Base-by-base conservation (phyloP, 163 green algal genomes). In the Prototheca wickerhamii region DNA sequence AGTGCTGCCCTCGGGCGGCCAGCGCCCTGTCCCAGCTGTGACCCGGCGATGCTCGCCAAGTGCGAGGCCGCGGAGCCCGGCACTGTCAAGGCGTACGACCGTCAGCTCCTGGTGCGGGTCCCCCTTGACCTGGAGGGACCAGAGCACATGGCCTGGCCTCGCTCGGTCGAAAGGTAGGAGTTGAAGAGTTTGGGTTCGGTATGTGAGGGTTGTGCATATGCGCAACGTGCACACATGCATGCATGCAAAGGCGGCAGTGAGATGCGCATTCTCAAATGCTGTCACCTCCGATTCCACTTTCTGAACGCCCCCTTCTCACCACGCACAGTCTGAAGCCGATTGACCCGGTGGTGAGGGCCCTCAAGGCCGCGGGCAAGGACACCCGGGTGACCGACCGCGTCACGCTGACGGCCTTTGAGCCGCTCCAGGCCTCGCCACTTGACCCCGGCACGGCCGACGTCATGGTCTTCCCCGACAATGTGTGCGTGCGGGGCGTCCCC, bases 41-140 rank as follows among this genome's bases (percentile, higher is more conserved):
- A 69, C 43, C 63, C 63, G 1, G 63, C 63, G 6, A 30, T 69
- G 2, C 42, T 69, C 3, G 40, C 44, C 21, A 53, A 57, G 43
- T 69, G 63, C 31, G 44, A 52, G 8, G 29, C 37, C 3, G 53
- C 52, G 15, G 53, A 69, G 59, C 42, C 59, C 1, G 59, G 62
- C 21, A 60, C n/a, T 21, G 64, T 70, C 3, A 64, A 35, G 17
- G 32, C 43, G 17, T 58, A 70, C 49, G 25, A 26, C 0, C 29
- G 28, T n/a, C 64, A 70, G 28, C 32, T 70, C 4, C 54, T 70
- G 4, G 4, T 70, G 10, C 62, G 62, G 43, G 42, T 70, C 15
- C 17, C 43, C 32, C 12, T 35, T 8, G 46, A 52, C 18, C 3
- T 21, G 3, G 20, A 28, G 3, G 43, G 42, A 10, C 57, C 64